Evolutionary conservation across 2,329 filamentous ascomycete genomes (phyloP).

Genomic region (Exophiala aquamarina): DNA sequence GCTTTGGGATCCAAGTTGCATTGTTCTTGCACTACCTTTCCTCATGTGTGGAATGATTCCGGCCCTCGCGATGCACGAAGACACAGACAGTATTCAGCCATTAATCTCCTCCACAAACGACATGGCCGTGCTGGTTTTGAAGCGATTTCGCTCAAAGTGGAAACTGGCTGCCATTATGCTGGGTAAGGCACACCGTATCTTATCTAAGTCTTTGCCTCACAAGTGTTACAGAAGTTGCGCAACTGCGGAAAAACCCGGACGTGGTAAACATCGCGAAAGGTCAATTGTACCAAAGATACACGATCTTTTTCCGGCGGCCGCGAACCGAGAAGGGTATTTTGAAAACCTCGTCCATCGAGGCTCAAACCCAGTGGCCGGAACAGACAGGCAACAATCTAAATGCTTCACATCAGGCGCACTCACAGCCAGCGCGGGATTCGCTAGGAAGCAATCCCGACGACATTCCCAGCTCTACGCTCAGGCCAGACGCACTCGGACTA

Average conservation of each 20-base stretch:
- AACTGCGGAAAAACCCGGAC: slow-evolving; percentile 12
- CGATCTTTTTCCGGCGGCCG: slow-evolving; percentile 19
- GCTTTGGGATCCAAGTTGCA: slow-evolving; percentile 20
- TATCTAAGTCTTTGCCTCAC: not conserved
- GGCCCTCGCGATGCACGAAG: slow-evolving; percentile 12
- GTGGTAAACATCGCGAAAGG: slow-evolving; percentile 8
- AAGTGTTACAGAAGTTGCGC: slow-evolving; percentile 10
- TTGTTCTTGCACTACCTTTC: slow-evolving; percentile 17
- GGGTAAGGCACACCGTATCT: slow-evolving; percentile 7
- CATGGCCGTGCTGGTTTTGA: slow-evolving; percentile 14
- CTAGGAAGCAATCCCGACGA: not conserved
- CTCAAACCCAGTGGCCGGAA: not conserved
- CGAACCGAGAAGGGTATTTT: not conserved
- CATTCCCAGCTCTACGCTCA: not conserved
- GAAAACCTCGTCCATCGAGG: not conserved
- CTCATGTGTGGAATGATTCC: slow-evolving; percentile 21
- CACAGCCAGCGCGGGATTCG: too few species aligned
- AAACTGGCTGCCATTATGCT: slow-evolving; percentile 16
- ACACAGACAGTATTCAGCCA: slow-evolving; percentile 13
- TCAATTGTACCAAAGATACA: slow-evolving; percentile 16
- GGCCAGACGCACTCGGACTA: not conserved
- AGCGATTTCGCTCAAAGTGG: slow-evolving; percentile 16
- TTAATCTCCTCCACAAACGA: slow-evolving; percentile 17
- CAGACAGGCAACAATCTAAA: not conserved
- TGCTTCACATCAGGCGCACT: not conserved